Evolutionary conservation across 306 rosid species (phyloP), one percentile per base, ranked within the genome.

Genomic region (apple (Malus domestica)): DNA sequence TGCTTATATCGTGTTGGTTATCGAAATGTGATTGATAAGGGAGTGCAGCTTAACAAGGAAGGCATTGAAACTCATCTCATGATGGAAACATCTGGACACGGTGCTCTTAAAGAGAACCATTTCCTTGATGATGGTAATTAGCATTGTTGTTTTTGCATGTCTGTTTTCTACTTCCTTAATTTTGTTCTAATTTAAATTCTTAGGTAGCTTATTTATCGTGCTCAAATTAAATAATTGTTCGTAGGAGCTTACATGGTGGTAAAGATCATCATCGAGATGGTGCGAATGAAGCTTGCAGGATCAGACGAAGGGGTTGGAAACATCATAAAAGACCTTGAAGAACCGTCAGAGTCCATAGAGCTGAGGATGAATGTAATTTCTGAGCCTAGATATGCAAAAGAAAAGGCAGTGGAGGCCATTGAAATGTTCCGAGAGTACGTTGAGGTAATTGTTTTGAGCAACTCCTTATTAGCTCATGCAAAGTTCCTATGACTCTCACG

Each of bases 11-110:
- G 98, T 4, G 96, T 90, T 11, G 98, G 97, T 20, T 94, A 94
- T 59, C 62, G 95, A 2, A 94, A 94, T 76, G 98, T 94, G 18
- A 92, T 92, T 51, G 98, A 92, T 27, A 92, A 92, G 81, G 97
- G 96, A 58, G 87, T 80, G 52, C 93, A 84, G n/a, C 90, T 94
- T 2, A 89, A 92, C 19, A 30, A 40, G 6, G 95, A 86, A 3
- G 97, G 97, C 16, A 76, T 92, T 72, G 93, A 92, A 73, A 69
- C 98, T 3, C 93, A 86, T 82, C 90, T 92, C 18, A 92, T 89
- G 98, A 92, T 94, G 92, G 97, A 94, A 80, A 92, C 98, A 1
- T 92, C 97, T 8, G 96, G 98, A 14, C 97, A 90, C 46, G 97
- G 98, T 59, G 97, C 98, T 69, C 90, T 94, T 13, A 92, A 83